These are phyloP conservation scores for Ogataea ramenticola DNA, from an alignment of 805 yeast genomes.

Conservation along the genomic window DNA sequence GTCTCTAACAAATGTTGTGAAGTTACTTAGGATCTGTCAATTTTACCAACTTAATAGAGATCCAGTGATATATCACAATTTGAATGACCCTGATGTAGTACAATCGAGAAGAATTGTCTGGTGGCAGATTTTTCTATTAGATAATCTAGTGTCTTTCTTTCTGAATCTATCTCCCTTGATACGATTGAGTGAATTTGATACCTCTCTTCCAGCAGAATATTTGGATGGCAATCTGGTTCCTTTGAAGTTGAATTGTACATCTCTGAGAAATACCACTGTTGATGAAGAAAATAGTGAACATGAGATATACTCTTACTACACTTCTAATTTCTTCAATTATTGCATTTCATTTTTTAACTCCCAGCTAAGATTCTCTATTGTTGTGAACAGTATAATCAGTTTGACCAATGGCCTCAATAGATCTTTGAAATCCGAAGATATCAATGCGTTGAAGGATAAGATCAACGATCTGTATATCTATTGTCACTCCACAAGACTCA, in stretches of 20 bases:
- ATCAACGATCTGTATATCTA: slow-evolving; percentile 43
- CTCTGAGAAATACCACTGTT: not conserved
- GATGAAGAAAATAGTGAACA: not conserved
- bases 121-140: slow-evolving; percentile 58
- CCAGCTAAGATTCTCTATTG: slow-evolving; percentile 28
- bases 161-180: slow-evolving; percentile 17
- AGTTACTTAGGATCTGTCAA: slow-evolving; percentile 18
- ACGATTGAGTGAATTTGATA: slow-evolving; percentile 18
- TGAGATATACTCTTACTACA: not conserved
- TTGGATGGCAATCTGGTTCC: slow-evolving; percentile 3
- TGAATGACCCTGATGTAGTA: slow-evolving; percentile 39
- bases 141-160: slow-evolving; percentile 17
- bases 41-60: slow-evolving; percentile 45
- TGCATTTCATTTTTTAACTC: slow-evolving; percentile 15
- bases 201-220: slow-evolving; percentile 16
- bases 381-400: slow-evolving; percentile 46
- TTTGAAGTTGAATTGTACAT: not conserved
- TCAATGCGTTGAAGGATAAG: slow-evolving; percentile 38
- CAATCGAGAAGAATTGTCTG: slow-evolving; percentile 52
- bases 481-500: slow-evolving; percentile 41
- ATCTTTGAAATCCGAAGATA: slow-evolving; percentile 32
- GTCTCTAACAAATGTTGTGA: slow-evolving; percentile 15
- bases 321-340: slow-evolving; percentile 5
- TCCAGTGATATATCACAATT: slow-evolving; percentile 45
- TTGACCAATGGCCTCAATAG: slow-evolving; percentile 42